Evolutionary conservation across 805 yeast genomes (phyloP), one percentile per base, ranked within the genome.

Genomic region (Metschnikowia aberdeeniae): DNA sequence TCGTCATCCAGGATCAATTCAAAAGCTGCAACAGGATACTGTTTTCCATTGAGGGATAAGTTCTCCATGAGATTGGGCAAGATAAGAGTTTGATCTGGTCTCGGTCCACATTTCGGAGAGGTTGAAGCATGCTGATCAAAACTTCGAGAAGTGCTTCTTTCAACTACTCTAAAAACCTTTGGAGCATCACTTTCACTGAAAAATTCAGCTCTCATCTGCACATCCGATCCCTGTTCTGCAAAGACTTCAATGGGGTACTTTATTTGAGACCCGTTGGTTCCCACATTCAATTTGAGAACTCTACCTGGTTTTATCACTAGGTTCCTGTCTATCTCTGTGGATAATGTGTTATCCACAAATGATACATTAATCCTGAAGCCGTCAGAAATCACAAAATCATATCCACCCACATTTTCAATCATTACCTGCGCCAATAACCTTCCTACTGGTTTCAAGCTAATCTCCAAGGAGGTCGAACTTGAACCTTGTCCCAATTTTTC

Each of bases 291-390:
- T 39, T 63, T 69, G 8, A 62, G 55, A 6, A 53, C 47, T 43
- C 62, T 61, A 2, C 58, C 59, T 6, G 73, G 64, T 9, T 55
- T 47, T 34, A 70, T 62, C 4, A 68, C 70, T 31, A 60, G 62
- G 13, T 61, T 64, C 43, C 17, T 3, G 17, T 62, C 64, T 26
- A 68, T 56, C n/a, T 56, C 44, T 8, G 65, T 61, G 6, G 58
- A 55, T 8, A 60, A 57, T 5, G 56, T 44, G 26, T 49, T 55
- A 9, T 58, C 61, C 37, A 64, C 63, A 40, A 64, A 62, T 40
- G 67, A 62, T 11, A 60, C 46, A 7, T 58, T 62, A 35, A 70
- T 56, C 14, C 49, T 54, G 45, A 68, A 54, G 30, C 63, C 57
- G 3, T 62, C 54, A 22, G 8, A 22, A 43, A 71, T 65, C 37